Conservation (phyloP, 495 filamentous ascomycete genomes). For the Choiromyces venosus region DNA sequence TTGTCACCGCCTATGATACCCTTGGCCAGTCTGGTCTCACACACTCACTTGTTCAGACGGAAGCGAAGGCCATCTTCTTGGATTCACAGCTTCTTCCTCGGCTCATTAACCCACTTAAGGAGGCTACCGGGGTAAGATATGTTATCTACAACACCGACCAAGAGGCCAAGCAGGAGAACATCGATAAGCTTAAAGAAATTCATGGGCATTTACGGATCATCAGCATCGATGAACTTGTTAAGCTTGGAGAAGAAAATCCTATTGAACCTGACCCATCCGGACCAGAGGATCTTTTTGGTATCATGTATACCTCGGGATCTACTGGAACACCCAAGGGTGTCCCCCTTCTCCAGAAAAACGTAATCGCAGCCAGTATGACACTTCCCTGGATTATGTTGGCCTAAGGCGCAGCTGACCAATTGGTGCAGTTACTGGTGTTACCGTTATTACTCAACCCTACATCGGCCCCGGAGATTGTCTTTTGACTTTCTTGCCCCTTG, state of each 20-base stretch:
- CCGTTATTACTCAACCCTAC: slow-evolving; percentile 74
- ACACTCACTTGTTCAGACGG: slow-evolving; percentile 85
- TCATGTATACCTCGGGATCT: slow-evolving; percentile 99
- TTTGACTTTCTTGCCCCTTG: slow-evolving; percentile 85
- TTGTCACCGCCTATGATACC: slow-evolving; percentile 97
- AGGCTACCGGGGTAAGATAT: slow-evolving; percentile 69
- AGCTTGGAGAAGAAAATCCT: slow-evolving; percentile 76
- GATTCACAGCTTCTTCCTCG: slow-evolving; percentile 78
- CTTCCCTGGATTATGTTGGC: neutral
- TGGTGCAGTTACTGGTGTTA: slow-evolving; percentile 71
- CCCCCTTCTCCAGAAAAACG: slow-evolving; percentile 78
- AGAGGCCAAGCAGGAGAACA: slow-evolving; percentile 68
- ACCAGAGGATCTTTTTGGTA: slow-evolving; percentile 87
- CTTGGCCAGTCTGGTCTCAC: slow-evolving; percentile 87
- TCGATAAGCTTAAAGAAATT: slow-evolving; percentile 70
- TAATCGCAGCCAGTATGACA: slow-evolving; percentile 74
- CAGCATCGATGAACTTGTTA: slow-evolving; percentile 79
- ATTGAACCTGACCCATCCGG: slow-evolving; percentile 78
- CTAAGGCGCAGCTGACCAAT: neutral
- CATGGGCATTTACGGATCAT: slow-evolving; percentile 65
- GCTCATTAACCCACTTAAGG: slow-evolving; percentile 72
- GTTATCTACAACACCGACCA: slow-evolving; percentile 85
- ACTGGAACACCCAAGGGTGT: slow-evolving; percentile 96
- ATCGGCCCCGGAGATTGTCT: slow-evolving; percentile 81
- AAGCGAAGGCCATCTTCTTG: slow-evolving; percentile 81